Percentiles rank a stretch among this genome's conserved stretches.
These are phyloP conservation scores for Fomitopsis serialis DNA, from an alignment of 768 basidiomycete species.

Conservation along the genomic window DNA sequence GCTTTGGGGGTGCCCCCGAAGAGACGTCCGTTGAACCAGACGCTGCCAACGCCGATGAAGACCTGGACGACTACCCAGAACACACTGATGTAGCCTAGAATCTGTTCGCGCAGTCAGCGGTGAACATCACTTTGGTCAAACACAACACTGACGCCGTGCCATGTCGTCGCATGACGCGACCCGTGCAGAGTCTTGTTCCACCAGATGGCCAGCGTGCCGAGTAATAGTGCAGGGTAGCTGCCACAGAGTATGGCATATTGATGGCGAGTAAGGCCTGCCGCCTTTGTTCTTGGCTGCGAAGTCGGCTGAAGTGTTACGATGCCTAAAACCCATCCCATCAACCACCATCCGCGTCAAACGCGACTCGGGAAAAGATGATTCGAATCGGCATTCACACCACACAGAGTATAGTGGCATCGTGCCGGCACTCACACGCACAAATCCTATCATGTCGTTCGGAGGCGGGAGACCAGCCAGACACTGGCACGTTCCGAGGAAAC, in stretches of 20 bases:
- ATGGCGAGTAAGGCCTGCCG: constrained; percentile 64
- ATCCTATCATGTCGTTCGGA: too few relatives aligned
- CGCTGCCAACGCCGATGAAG: constrained; percentile 63
- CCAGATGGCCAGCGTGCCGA: constrained; percentile 59
- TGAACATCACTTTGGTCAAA: neutral
- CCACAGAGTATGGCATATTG: constrained; percentile 53
- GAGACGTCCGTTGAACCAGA: constrained; percentile 64
- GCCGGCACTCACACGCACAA: neutral
- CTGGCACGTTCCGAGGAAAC: too few relatives aligned
- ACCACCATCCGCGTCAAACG: too few relatives aligned
- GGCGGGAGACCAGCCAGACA: too few relatives aligned
- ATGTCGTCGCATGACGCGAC: constrained; percentile 58
- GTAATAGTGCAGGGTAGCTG: constrained; percentile 50
- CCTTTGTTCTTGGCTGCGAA: constrained; percentile 57
- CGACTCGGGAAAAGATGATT: neutral
- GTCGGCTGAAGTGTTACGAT: constrained; percentile 76
- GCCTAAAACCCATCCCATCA: too few relatives aligned
- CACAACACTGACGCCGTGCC: constrained; percentile 60
- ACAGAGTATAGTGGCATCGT: too few relatives aligned
- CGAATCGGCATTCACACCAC: too few relatives aligned
- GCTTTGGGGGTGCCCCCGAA: constrained; percentile 73
- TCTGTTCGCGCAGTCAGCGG: constrained; percentile 30
- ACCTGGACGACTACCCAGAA: constrained; percentile 59
- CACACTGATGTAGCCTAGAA: constrained; percentile 58
- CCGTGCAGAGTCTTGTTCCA: constrained; percentile 52